Base-by-base conservation (phyloP, 108 stramenopile genomes). In the Skeletonema costatum region DNA sequence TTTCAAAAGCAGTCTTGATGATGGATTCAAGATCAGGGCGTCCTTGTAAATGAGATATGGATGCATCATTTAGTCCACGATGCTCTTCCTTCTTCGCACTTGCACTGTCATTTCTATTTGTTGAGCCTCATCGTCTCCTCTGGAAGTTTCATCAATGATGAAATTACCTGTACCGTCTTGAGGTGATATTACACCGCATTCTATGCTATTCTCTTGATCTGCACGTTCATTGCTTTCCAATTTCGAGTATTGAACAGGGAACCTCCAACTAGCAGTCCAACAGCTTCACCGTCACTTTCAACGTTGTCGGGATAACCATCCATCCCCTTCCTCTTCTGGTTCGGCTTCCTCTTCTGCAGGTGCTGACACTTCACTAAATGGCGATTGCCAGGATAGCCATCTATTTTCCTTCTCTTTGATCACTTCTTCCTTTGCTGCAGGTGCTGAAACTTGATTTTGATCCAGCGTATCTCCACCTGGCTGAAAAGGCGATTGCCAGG, bases 11-110 rank as follows among this genome's bases (percentile, higher is more conserved):
- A 66, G 56, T 32, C 53, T 29, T 35, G 4, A 59, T 19, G 7
- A 71, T 60, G 3, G 42, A 33, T 60, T 25, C 60, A 14, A 71
- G 44, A 44, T 71, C 59, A 19, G 70, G 70, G 10, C 70, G 70
- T 16, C 70, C 70, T 41, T 62, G 44, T 25, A 8, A 61, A 60
- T 71, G 70, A 41, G 60, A 41, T 39, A 71, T 71, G 13, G 29
- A 44, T 38, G 60, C 31, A 30, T 4, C 14, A 4, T n/a, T 32
- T n/a, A 25, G 53, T 53, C 25, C 56, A 58, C 60, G 59, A 60
- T 8, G 21, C 33, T 56, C 38, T 5, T 11, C 42, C 9, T 67
- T 67, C 31, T 42, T 10, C 1, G 12, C n/a, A 46, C 44, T 11
- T n/a, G 29, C 44, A 46, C 10, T n/a, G n/a, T n/a, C n/a, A n/a